Conservation (phyloP, 1,284 basidiomycete species). For the Pseudozyma tsukubaensis region DNA sequence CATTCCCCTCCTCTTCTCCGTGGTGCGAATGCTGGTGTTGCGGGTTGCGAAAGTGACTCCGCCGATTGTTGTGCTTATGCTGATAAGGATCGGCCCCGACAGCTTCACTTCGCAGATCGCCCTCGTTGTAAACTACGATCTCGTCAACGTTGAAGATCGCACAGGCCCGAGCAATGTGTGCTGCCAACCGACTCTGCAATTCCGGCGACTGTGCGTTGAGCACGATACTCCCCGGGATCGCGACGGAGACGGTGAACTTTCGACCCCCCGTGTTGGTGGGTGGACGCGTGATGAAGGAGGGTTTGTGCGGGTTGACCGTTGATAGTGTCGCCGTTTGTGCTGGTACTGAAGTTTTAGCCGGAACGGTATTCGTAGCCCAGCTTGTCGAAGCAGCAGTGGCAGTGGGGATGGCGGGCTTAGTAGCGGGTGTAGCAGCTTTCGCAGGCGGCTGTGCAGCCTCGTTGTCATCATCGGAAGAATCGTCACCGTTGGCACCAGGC, state of each 20-base stretch:
- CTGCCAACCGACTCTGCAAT: constrained; percentile 62
- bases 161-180: constrained; percentile 65
- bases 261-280: constrained; percentile 23
- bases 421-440: neutral
- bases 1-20: constrained; percentile 5
- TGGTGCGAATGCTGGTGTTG: constrained; percentile 7
- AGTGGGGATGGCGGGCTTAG: constrained; percentile 1
- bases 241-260: constrained; percentile 61
- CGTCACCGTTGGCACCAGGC: neutral
- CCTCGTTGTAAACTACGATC: constrained; percentile 65
- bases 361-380: no score
- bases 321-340: neutral
- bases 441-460: neutral
- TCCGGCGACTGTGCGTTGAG: constrained; percentile 67
- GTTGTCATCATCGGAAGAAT: constrained; percentile 16
- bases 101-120: constrained; percentile 16
- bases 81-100: constrained; percentile 29
- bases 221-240: constrained; percentile 66
- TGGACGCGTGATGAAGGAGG: constrained; percentile 39
- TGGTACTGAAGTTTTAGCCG: no score
- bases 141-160: constrained; percentile 69
- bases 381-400: neutral
- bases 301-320: constrained; percentile 52
- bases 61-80: constrained; percentile 32
- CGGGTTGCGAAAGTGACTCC: constrained; percentile 13